Conservation (phyloP, 495 filamentous ascomycete species). For the Aspergillus steynii region DNA sequence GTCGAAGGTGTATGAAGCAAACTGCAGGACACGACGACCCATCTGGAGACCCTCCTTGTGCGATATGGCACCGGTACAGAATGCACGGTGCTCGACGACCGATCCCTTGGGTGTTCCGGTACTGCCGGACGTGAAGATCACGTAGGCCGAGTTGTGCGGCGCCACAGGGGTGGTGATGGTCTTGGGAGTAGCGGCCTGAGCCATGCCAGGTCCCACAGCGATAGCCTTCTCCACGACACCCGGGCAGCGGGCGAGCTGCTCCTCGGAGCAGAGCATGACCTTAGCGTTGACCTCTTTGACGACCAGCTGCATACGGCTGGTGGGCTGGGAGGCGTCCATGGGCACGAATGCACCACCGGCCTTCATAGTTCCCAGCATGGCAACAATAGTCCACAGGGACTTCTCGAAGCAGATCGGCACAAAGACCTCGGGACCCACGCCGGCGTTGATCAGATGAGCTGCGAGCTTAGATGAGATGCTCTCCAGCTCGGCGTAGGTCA, state of each 20-base stretch:
- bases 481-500: slow-evolving; percentile 36
- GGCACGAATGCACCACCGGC: slow-evolving; percentile 45
- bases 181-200: slow-evolving; percentile 3
- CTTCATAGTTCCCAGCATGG: slow-evolving; percentile 45
- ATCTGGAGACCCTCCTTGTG: slow-evolving; percentile 38
- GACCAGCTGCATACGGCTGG: slow-evolving; percentile 47
- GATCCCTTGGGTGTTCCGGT: slow-evolving; percentile 41
- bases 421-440: slow-evolving; percentile 32
- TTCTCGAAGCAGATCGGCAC: slow-evolving; percentile 51
- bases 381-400: slow-evolving; percentile 42
- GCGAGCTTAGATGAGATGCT: slow-evolving; percentile 32
- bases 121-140: slow-evolving; percentile 40
- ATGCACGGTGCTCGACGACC: slow-evolving; percentile 28
- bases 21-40: slow-evolving; percentile 40
- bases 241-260: slow-evolving; percentile 13
- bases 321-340: slow-evolving; percentile 50
- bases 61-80: slow-evolving; percentile 22
- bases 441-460: slow-evolving; percentile 28
- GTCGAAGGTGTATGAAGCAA: slow-evolving; percentile 47
- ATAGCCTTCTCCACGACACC: slow-evolving; percentile 17
- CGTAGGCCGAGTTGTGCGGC: slow-evolving; percentile 26
- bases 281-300: slow-evolving; percentile 36
- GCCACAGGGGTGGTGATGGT: slow-evolving; percentile 6
- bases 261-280: slow-evolving; percentile 27
- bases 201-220: slow-evolving; percentile 15